phyloP scores from a whole-genome alignment of 2,329 filamentous ascomycete genomes.

The Lasiodiplodia gonubiensis region DNA sequence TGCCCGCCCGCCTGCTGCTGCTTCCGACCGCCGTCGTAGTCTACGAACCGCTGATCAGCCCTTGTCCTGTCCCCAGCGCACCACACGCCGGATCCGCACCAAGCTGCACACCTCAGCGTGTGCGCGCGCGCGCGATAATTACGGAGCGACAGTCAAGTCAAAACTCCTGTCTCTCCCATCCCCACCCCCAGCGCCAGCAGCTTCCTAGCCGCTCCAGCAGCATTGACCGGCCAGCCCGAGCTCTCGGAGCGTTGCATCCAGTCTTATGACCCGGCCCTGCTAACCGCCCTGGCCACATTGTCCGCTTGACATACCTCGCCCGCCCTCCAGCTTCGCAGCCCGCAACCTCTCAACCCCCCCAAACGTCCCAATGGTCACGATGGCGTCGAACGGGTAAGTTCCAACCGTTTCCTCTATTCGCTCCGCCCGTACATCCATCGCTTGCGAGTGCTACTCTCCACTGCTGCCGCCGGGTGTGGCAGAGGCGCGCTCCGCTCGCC shows the following conservation, averaged over 20 bases:
- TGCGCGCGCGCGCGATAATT: slow-evolving; percentile 22
- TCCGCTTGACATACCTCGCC: slow-evolving; percentile 18
- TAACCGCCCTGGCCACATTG: slow-evolving; percentile 26
- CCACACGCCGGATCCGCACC: slow-evolving; percentile 19
- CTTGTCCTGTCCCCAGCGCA: slow-evolving; percentile 9
- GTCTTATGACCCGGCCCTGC: slow-evolving; percentile 27
- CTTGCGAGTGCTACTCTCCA: not conserved
- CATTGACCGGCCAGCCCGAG: slow-evolving; percentile 27
- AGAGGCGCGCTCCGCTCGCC: slow-evolving; percentile 20
- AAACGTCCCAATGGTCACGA: slow-evolving; percentile 48
- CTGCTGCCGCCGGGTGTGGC: slow-evolving; percentile 21
- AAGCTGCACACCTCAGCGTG: slow-evolving; percentile 18
- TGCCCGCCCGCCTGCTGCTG: slow-evolving; percentile 1
- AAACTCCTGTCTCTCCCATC: slow-evolving; percentile 16
- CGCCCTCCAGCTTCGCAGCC: slow-evolving; percentile 15
- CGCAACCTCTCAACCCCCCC: slow-evolving; percentile 10
- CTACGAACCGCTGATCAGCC: slow-evolving; percentile 16
- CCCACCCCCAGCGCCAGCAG: slow-evolving; percentile 24
- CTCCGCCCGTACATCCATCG: not conserved
- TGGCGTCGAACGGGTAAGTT: slow-evolving; percentile 52
- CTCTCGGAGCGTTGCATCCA: slow-evolving; percentile 22
- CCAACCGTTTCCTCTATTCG: not conserved
- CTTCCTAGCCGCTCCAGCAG: slow-evolving; percentile 18
- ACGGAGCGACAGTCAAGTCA: slow-evolving; percentile 21
- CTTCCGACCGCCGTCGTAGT: slow-evolving; percentile 1